Evolutionary conservation across 169 alveolate genomes (phyloP).

Genomic region (Besnoitia besnoiti): DNA sequence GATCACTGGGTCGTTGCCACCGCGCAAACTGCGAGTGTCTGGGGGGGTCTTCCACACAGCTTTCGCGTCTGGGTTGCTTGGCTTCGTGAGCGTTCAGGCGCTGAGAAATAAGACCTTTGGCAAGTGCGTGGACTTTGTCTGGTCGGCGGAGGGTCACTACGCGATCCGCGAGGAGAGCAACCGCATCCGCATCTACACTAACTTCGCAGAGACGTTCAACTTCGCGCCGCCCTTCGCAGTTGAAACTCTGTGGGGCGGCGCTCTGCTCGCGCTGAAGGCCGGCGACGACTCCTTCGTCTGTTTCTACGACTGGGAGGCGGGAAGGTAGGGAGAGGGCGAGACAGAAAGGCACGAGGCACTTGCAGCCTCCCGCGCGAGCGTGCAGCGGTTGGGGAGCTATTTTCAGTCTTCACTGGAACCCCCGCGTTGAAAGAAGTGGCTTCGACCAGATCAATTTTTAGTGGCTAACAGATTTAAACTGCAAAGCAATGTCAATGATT

Average conservation of each 20-base stretch:
- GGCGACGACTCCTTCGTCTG: constrained; percentile 83
- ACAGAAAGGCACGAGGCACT: neutral
- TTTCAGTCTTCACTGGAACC: neutral
- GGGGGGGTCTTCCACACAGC: no score
- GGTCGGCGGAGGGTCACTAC: constrained; percentile 94
- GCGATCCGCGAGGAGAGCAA: constrained; percentile 92
- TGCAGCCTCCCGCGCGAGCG: no score
- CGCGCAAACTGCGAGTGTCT: no score
- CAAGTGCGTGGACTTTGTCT: constrained; percentile 92
- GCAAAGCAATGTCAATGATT: no score
- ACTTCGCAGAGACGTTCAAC: constrained; percentile 75
- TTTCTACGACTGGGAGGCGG: constrained; percentile 95
- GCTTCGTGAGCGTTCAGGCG: constrained; percentile 69
- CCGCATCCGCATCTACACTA: constrained; percentile 83
- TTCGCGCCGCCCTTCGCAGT: constrained; percentile 87
- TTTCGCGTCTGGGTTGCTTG: no score
- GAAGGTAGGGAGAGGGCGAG: constrained; percentile 54
- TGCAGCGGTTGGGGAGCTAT: no score
- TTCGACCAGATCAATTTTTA: no score
- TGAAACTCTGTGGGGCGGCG: constrained; percentile 92
- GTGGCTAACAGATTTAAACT: no score
- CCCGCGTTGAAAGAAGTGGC: neutral
- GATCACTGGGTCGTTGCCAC: no score
- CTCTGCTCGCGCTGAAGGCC: constrained; percentile 77
- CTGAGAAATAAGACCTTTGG: constrained; percentile 94